Evolutionary conservation across 176 grass and related monocot genomes (phyloP).

Genomic region (Chloris gayana): DNA sequence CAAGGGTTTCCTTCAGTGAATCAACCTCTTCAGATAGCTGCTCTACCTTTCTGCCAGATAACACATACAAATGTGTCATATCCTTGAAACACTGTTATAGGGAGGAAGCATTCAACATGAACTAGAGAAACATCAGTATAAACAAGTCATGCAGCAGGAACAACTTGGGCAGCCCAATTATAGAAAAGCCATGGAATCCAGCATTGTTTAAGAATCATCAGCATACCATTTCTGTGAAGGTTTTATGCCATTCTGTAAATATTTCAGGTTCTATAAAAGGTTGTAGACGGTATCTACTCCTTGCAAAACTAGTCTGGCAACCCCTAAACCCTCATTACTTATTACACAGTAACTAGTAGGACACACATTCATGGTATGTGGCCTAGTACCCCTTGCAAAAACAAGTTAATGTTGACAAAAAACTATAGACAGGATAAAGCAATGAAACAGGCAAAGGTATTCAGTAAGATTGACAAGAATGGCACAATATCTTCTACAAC

Average conservation of each 20-base stretch:
- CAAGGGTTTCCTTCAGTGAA: slow-evolving; percentile 78
- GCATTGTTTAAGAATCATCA: neutral
- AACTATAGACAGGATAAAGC: neutral
- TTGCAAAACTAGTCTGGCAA: neutral
- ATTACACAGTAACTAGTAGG: neutral
- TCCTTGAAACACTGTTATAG: slow-evolving; percentile 3
- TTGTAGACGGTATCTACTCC: neutral
- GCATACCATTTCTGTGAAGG: neutral
- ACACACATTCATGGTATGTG: neutral
- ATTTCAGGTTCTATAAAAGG: neutral
- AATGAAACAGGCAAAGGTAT: neutral
- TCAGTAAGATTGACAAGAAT: neutral
- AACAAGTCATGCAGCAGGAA: neutral
- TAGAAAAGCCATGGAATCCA: neutral
- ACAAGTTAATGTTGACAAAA: neutral
- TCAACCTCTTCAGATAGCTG: slow-evolving; percentile 82
- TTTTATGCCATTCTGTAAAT: neutral
- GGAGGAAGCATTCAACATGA: neutral
- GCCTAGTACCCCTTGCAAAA: neutral
- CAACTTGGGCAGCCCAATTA: neutral
- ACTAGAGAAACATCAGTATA: neutral
- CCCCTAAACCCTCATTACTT: neutral
- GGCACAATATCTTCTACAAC: slow-evolving; percentile 2
- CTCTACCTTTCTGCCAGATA: slow-evolving; percentile 86
- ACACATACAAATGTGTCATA: slow-evolving; percentile 35